phyloP scores from a whole-genome alignment of 176 grass and related monocot species.

The Rhynchospora breviuscula region DNA sequence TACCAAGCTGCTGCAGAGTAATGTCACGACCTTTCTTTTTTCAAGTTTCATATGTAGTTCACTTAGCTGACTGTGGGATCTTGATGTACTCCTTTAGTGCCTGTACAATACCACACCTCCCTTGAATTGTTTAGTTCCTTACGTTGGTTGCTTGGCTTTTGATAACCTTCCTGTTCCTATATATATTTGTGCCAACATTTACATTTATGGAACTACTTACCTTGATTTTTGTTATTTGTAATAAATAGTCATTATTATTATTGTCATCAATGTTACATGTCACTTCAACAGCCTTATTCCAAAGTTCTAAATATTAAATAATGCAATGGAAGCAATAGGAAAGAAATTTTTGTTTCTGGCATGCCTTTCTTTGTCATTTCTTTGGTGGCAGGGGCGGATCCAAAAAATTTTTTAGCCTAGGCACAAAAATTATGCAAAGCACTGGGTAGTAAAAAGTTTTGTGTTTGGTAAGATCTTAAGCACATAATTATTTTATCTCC shows the following conservation, averaged over 20 bases:
- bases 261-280: neutral
- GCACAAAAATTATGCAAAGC: too few species aligned
- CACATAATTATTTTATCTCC: too few species aligned
- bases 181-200: neutral
- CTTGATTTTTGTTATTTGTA: too few species aligned
- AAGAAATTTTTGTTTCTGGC: neutral
- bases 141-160: neutral
- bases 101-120: neutral
- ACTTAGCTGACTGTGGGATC: neutral
- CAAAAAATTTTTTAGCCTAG: too few species aligned
- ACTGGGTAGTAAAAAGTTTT: too few species aligned
- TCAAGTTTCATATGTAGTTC: neutral
- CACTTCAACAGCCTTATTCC: neutral
- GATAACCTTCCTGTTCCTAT: neutral
- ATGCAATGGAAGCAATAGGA: neutral
- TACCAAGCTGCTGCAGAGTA: slow-evolving; percentile 85
- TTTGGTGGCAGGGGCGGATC: too few species aligned
- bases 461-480: too few species aligned
- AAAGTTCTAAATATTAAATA: neutral
- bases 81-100: neutral
- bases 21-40: slow-evolving; percentile 18
- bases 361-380: neutral
- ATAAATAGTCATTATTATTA: neutral
- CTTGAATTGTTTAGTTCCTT: neutral
- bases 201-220: too few species aligned